Percentiles rank a stretch among this genome's conserved stretches.
These are phyloP conservation scores for Chlorella sp. DNA, from an alignment of 139 green algal species.

Conservation along the genomic window DNA sequence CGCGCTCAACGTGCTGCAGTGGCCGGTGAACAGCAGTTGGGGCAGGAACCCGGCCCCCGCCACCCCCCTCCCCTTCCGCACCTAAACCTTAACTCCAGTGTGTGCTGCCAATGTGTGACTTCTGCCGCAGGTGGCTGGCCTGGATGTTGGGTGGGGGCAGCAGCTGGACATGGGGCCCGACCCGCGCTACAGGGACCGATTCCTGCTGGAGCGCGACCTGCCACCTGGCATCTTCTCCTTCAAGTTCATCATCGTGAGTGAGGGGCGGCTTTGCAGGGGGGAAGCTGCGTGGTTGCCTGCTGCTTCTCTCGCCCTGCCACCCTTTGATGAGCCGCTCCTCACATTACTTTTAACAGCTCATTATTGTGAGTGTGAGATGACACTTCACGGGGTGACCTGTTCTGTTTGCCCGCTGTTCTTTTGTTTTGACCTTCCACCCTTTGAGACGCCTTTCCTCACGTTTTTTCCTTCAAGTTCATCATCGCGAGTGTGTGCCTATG, in stretches of 20 bases:
- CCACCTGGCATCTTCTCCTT: constrained; percentile 79
- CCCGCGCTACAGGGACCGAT: constrained; percentile 13
- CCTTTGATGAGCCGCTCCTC: too few species aligned
- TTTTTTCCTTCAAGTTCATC: constrained; percentile 94
- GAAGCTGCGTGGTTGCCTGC: too few species aligned
- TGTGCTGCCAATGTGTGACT: not conserved
- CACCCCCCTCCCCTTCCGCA: too few species aligned
- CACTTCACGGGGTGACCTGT: too few species aligned
- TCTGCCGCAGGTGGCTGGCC: constrained; percentile 77
- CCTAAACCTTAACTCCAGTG: too few species aligned
- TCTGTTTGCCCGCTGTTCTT: too few species aligned
- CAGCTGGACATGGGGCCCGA: constrained; percentile 65
- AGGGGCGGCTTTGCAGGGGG: too few species aligned
- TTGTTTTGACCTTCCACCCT: too few species aligned
- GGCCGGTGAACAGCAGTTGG: constrained; percentile 94
- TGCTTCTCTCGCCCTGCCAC: too few species aligned
- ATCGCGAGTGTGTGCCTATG: constrained; percentile 30
- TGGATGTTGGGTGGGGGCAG: constrained; percentile 95
- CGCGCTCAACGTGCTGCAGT: constrained; percentile 48
- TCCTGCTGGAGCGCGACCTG: constrained; percentile 48
- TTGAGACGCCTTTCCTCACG: too few species aligned
- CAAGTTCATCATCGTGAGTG: constrained; percentile 82
- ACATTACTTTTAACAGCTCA: too few species aligned
- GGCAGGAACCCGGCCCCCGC: constrained; percentile 38
- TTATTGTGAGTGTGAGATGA: too few species aligned